These are phyloP conservation scores for Syzygium oleosum DNA, from an alignment of 345 rosid species.

Conservation along the genomic window DNA sequence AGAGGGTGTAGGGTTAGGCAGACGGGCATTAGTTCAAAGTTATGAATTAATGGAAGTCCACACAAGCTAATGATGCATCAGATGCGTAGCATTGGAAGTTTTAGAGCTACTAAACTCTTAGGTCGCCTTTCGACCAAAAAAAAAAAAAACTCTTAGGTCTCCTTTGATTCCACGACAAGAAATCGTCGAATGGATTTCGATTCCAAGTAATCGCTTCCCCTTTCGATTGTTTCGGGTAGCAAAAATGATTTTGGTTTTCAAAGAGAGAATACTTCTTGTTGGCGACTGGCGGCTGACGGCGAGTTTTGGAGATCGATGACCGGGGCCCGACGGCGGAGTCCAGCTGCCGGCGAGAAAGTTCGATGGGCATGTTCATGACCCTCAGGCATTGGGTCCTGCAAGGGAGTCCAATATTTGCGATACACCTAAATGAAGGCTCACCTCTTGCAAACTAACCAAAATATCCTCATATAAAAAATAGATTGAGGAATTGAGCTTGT, in stretches of 20 bases:
- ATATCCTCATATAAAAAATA: accelerated
- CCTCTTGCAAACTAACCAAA: background rate
- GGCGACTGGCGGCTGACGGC: accelerated
- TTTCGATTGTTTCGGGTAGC: background rate
- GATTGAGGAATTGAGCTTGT: background rate
- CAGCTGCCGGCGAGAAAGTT: too few relatives aligned
- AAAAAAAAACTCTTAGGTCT: background rate
- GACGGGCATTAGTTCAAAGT: background rate
- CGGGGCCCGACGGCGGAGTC: too few relatives aligned
- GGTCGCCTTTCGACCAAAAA: background rate
- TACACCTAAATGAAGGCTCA: background rate
- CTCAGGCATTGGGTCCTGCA: too few relatives aligned
- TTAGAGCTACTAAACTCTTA: background rate
- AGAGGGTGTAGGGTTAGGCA: background rate
- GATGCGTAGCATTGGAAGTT: background rate
- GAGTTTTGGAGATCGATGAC: too few relatives aligned
- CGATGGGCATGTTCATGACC: background rate
- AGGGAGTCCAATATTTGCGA: background rate
- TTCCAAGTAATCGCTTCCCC: background rate
- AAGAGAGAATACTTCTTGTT: background rate
- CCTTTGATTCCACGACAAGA: background rate
- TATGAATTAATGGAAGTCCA: background rate
- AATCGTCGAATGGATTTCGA: background rate
- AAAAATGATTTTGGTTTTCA: background rate
- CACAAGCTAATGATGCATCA: background rate